Conservation (phyloP, 2,329 filamentous ascomycete genomes). For the Pseudogymnoascus sp. region DNA sequence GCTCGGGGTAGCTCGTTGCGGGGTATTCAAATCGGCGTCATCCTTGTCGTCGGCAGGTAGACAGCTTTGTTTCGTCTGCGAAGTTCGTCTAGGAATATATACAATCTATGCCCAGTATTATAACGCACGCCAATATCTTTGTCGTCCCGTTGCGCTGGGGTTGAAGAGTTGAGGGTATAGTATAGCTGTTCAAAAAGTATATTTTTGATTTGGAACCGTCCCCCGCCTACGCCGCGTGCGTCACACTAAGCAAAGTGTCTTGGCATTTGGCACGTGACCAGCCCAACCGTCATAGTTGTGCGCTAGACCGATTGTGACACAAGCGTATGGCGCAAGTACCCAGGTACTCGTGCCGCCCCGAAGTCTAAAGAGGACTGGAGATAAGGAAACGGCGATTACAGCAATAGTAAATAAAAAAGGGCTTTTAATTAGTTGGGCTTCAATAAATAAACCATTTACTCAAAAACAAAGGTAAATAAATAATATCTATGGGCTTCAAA, state of each 20-base stretch:
- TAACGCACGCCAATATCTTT: background rate
- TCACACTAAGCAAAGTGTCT: background rate
- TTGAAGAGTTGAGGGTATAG: background rate
- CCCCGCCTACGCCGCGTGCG: constrained; percentile 5
- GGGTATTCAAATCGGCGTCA: constrained; percentile 1
- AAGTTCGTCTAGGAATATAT: background rate
- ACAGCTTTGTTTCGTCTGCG: background rate
- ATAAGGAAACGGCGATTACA: background rate
- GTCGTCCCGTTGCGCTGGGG: background rate
- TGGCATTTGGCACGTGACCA: background rate
- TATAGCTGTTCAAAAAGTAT: background rate
- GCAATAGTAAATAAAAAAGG: background rate
- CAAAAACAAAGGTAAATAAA: no score
- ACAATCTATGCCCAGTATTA: background rate
- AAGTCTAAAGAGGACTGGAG: background rate
- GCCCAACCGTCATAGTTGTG: background rate
- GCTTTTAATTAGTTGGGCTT: background rate
- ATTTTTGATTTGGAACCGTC: background rate
- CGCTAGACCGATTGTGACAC: background rate
- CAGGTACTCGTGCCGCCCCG: background rate
- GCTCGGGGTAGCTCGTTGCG: constrained; percentile 8
- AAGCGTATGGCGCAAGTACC: background rate
- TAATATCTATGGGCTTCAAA: no score
- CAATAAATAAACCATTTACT: no score
- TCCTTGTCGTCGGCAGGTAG: background rate